Conservation (phyloP, 164 flowering plant species). For the Aristolochia californica region DNA sequence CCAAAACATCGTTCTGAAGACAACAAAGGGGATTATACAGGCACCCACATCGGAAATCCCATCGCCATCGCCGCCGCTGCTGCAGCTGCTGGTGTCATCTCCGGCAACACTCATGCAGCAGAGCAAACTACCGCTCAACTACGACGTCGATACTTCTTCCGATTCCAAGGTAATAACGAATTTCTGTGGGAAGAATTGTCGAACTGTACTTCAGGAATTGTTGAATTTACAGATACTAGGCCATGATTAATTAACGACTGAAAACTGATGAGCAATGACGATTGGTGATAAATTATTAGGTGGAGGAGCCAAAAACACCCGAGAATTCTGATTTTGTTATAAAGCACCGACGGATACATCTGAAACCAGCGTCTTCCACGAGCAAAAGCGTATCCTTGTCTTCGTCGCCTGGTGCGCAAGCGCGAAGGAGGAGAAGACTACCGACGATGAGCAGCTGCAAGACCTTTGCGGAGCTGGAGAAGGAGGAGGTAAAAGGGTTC, state of each 20-base stretch:
- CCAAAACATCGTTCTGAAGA: constrained; percentile 16
- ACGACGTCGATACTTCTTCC: background rate
- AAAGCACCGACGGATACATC: background rate
- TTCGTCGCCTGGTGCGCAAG: constrained; percentile 15
- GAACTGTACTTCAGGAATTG: background rate
- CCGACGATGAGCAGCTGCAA: constrained; percentile 31
- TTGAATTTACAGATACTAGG: background rate
- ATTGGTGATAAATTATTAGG: background rate
- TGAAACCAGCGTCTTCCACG: background rate
- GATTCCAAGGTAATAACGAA: background rate
- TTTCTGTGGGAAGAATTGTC: background rate
- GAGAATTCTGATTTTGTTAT: background rate
- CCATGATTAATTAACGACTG: background rate
- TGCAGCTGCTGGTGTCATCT: too few species aligned
- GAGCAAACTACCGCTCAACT: background rate
- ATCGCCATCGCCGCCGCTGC: constrained; percentile 6
- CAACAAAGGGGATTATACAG: background rate
- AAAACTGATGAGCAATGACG: background rate
- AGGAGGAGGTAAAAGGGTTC: constrained; percentile 63
- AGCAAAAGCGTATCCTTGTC: constrained; percentile 17
- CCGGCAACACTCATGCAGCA: background rate
- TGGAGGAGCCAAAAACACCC: background rate
- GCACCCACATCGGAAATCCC: constrained; percentile 6
- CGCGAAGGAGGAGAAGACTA: constrained; percentile 10
- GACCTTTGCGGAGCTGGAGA: constrained; percentile 46